A percentile compares a stretch with the other conserved stretches of the same genome.
Evolutionary conservation across 208 protist species (phyloP).

Genomic region (Leishmania gerbilli): DNA sequence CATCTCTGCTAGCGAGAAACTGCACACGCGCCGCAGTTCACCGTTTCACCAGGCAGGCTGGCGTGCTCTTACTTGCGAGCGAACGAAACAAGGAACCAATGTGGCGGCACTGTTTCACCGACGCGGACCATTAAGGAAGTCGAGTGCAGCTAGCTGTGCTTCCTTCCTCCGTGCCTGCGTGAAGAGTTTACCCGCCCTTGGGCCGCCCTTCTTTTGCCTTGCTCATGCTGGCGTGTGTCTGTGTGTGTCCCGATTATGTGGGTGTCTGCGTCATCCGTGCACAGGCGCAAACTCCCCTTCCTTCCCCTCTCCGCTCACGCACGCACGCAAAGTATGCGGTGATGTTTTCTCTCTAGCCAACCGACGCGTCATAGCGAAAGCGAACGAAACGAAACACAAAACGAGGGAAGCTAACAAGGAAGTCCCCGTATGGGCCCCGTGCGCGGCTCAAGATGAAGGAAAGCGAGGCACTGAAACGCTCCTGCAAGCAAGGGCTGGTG

Average conservation of each 20-base stretch:
- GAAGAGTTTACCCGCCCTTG: neutral
- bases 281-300: neutral
- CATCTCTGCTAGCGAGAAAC: neutral
- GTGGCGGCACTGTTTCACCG: neutral
- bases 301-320: neutral
- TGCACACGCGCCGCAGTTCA: neutral
- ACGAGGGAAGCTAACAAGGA: neutral
- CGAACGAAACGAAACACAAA: neutral
- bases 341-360: neutral
- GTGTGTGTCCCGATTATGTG: slow-evolving; percentile 1
- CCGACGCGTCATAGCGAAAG: neutral
- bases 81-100: neutral
- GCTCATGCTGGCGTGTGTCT: neutral
- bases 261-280: neutral
- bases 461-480: neutral
- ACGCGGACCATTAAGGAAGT: neutral
- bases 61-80: neutral
- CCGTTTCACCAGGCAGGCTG: neutral
- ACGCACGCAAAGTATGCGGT: neutral
- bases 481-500: neutral
- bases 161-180: neutral
- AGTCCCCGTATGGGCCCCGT: neutral
- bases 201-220: neutral
- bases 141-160: neutral
- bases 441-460: neutral